Evolutionary conservation across 2,329 filamentous ascomycete species (phyloP), one percentile per base, ranked within the genome.

Genomic region (Hymenoscyphus fraxineus): DNA sequence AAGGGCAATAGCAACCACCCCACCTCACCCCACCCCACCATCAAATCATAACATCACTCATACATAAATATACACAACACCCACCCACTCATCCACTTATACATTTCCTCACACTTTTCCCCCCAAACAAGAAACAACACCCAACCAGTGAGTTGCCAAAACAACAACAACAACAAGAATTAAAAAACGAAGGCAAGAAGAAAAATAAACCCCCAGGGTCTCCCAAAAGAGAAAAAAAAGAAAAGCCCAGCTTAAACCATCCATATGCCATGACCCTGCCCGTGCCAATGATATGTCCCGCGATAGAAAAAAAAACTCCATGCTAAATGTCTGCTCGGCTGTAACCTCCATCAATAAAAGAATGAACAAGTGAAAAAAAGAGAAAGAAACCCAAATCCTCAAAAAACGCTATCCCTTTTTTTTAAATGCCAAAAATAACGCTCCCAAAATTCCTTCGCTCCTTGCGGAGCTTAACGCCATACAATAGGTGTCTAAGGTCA

Each of bases 241-340:
- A n/a, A 35, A 51, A 51, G 7, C 44, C 7, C n/a, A 10, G 22
- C n/a, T n/a, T 22, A 51, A 51, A 1, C 19, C 6, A 51, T 51
- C 19, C 19, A 51, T 51, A 51, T 51, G 10, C 44, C 44, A 51
- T 51, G 44, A 27, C 44, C 44, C n/a, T 12, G 10, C 44, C 44
- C 35, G 35, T 35, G 35, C 35, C 35, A 35, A 35, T 10, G 35
- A 35, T 35, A 35, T 35, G 35, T 10, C 35, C 35, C 6, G 9
- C 9, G 35, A 5, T 35, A 35, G 35, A 35, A n/a, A 51, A 35
- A n/a, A 51, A 40, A 67, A 67, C 66, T 65, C 66, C 66, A 59
- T 65, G 66, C 66, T 67, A 65, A 67, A 66, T 65, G 35, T 60
- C 57, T 51, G 56, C 27, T 54, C 41, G 2, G 27, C 35, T 35